phyloP scores from a whole-genome alignment of 2,329 filamentous ascomycete species.

The Hypoxylon sp. region DNA sequence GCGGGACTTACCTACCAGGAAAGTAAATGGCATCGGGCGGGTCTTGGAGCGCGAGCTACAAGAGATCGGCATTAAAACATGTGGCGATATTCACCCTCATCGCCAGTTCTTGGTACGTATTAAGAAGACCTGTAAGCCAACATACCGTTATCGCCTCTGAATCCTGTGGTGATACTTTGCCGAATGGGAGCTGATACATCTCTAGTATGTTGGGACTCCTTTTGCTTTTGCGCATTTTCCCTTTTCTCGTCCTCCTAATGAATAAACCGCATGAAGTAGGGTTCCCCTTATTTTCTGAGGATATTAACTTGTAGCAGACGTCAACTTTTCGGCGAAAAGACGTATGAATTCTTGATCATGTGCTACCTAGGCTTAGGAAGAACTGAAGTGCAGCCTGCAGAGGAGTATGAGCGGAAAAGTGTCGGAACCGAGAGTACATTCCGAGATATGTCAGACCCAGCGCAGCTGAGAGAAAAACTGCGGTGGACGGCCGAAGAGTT shows the following conservation, averaged over 20 bases:
- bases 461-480: constrained; percentile 81
- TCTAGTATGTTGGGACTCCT: constrained; percentile 32
- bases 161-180: background rate
- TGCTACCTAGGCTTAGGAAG: constrained; percentile 89
- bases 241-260: background rate
- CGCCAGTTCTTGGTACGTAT: constrained; percentile 73
- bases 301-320: constrained; percentile 53
- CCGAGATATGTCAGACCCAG: constrained; percentile 79
- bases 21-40: constrained; percentile 94
- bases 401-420: constrained; percentile 92
- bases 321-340: constrained; percentile 91
- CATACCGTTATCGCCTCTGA: background rate
- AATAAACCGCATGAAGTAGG: background rate
- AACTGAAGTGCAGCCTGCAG: constrained; percentile 86
- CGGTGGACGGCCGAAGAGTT: constrained; percentile 86
- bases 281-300: background rate
- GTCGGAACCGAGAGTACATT: constrained; percentile 97
- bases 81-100: constrained; percentile 86
- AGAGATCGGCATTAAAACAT: constrained; percentile 88
- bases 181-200: constrained; percentile 16
- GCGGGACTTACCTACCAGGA: constrained; percentile 84
- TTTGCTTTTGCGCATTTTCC: background rate
- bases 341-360: constrained; percentile 86
- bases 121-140: background rate
- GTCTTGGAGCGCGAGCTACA: constrained; percentile 93